Evolutionary conservation across 495 filamentous ascomycete species (phyloP).

Genomic region (Trichoderma asperelloides): DNA sequence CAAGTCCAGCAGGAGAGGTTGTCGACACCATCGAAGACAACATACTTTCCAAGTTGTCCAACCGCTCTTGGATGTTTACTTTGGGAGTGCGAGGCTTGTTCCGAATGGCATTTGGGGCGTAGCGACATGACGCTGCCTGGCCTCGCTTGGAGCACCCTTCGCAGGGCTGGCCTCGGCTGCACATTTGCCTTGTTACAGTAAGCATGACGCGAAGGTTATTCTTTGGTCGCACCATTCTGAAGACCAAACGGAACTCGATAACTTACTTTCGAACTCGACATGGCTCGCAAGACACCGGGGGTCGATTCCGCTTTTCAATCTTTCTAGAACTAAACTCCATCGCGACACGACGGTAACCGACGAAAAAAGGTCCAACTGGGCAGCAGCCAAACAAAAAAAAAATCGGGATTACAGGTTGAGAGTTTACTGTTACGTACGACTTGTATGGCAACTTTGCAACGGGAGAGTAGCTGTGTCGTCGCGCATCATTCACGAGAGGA

Average conservation of each 20-base stretch:
- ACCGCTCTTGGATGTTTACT: constrained; percentile 19
- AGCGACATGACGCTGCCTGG: constrained; percentile 19
- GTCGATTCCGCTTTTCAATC: constrained; percentile 14
- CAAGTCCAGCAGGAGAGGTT: constrained; percentile 5
- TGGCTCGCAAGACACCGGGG: constrained; percentile 20
- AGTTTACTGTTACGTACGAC: too few relatives aligned
- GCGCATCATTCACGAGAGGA: not conserved
- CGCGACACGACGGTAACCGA: not conserved
- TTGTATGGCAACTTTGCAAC: too few relatives aligned
- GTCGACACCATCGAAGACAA: constrained; percentile 19
- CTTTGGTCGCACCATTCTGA: constrained; percentile 7
- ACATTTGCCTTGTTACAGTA: constrained; percentile 22
- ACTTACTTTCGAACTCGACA: constrained; percentile 22
- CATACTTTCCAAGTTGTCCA: constrained; percentile 26
- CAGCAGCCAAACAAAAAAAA: not conserved
- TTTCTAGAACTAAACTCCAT: constrained; percentile 10
- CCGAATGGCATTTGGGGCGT: constrained; percentile 20
- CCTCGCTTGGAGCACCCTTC: constrained; percentile 20
- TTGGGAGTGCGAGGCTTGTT: constrained; percentile 12
- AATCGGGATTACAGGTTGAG: too few relatives aligned
- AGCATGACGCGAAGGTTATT: not conserved
- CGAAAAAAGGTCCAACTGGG: not conserved
- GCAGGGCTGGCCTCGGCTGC: constrained; percentile 28
- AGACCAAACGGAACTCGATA: too few relatives aligned
- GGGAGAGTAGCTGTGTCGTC: too few relatives aligned